phyloP scores from a whole-genome alignment of 306 rosid genomes.

The Vigna reflexopilosa region DNA sequence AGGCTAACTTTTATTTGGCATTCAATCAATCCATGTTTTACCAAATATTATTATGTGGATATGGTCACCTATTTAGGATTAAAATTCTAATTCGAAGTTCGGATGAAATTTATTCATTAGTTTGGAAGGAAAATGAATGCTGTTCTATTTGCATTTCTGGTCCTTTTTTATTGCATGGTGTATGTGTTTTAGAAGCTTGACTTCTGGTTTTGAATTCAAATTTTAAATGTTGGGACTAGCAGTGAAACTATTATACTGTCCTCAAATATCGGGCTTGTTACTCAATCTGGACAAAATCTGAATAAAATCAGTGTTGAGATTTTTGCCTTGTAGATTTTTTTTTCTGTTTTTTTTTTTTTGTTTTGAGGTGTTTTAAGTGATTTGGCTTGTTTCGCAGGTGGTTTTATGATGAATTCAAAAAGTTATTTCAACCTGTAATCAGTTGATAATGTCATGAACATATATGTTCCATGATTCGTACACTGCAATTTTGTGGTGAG shows the following conservation, averaged over 20 bases:
- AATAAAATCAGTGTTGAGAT: conserved; percentile 6
- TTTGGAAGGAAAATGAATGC: neutral
- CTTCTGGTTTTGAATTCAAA: conserved; percentile 28
- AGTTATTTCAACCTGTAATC: conserved; percentile 67
- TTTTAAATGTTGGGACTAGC: neutral
- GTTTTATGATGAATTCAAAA: conserved; percentile 77
- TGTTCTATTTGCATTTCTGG: conserved; percentile 14
- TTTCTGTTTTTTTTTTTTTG: neutral
- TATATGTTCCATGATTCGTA: conserved; percentile 28
- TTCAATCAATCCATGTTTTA: neutral
- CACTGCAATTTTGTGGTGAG: conserved; percentile 50
- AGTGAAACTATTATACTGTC: neutral
- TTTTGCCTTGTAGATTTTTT: conserved; percentile 5
- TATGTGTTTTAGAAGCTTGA: conserved; percentile 18
- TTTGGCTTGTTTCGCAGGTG: conserved; percentile 62
- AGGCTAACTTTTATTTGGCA: neutral
- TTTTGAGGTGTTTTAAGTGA: conserved; percentile 15
- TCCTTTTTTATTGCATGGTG: conserved; percentile 6
- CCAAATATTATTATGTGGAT: neutral
- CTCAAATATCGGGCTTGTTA: neutral
- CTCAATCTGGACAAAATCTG: conserved; percentile 24
- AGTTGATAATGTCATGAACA: conserved; percentile 50
- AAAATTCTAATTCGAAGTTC: neutral
- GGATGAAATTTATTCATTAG: neutral
- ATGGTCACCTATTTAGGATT: neutral